A percentile compares a stretch with the other conserved stretches of the same genome.
phyloP scores from a whole-genome alignment of 2,329 filamentous ascomycete species.

The Falciphora oryzae region DNA sequence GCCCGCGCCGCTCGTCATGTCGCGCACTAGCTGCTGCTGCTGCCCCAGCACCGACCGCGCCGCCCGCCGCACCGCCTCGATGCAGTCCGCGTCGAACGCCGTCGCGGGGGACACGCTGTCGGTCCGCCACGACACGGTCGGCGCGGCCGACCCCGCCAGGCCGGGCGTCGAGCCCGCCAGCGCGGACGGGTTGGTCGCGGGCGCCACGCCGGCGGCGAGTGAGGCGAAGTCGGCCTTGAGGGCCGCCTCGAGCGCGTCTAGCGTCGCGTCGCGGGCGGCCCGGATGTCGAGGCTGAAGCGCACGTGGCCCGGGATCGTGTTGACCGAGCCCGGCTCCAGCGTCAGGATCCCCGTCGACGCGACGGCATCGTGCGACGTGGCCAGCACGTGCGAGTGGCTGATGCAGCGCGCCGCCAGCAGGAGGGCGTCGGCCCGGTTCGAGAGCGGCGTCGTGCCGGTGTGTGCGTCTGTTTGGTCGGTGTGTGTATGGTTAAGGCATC shows the following conservation, averaged over 20 bases:
- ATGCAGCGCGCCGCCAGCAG: slow-evolving; percentile 56
- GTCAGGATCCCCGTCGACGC: slow-evolving; percentile 65
- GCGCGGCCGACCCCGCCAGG: slow-evolving; percentile 25
- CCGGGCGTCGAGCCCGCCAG: slow-evolving; percentile 16
- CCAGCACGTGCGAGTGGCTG: slow-evolving; percentile 56
- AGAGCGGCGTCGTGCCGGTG: slow-evolving; percentile 63
- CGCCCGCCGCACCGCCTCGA: slow-evolving; percentile 56
- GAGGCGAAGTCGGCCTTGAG: slow-evolving; percentile 51
- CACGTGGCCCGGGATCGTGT: slow-evolving; percentile 66
- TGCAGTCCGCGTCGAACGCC: slow-evolving; percentile 62
- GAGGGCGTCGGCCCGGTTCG: slow-evolving; percentile 25
- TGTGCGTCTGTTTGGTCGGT: slow-evolving; percentile 48
- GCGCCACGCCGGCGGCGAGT: slow-evolving; percentile 50
- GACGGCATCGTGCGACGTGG: slow-evolving; percentile 52
- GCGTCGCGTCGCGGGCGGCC: slow-evolving; percentile 46
- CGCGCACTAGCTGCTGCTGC: slow-evolving; percentile 23
- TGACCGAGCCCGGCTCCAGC: slow-evolving; percentile 61
- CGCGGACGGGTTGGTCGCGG: slow-evolving; percentile 2
- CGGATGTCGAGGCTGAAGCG: slow-evolving; percentile 65
- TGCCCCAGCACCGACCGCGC: slow-evolving; percentile 49
- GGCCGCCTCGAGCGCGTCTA: slow-evolving; percentile 51
- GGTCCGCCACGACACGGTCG: slow-evolving; percentile 48
- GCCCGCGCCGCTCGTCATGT: slow-evolving; percentile 37
- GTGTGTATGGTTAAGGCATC: no score
- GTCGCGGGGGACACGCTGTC: slow-evolving; percentile 59